Base-by-base conservation (phyloP, 257 asterid genomes). In the Solanum pinnatisectum region DNA sequence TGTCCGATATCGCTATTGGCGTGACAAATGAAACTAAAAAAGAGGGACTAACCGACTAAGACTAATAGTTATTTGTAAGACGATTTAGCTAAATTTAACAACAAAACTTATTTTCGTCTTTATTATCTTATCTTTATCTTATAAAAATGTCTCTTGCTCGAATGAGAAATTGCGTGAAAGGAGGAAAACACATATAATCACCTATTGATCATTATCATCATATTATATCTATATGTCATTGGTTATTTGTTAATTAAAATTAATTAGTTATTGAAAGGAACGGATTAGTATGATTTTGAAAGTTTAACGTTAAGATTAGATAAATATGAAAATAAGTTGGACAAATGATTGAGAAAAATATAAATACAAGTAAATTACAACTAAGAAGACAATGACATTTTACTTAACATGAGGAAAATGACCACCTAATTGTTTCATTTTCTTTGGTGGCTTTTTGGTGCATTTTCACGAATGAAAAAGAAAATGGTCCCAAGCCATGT, bases 391-490 rank as follows among this genome's bases (percentile, higher is more conserved):
- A 89, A 87, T 39, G 94, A 91, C 95, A 84, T 86, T 83, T 87
- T 89, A 91, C 93, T 91, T 59, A 90, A 90, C 93, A 68, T 46
- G 6, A 37, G 90, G 90, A 87, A 89, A 87, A 89, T 56, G 84
- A 77, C 79, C 18, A 49, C 70, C 85, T 18, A 44, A 46, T 44
- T 27, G 32, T 74, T 74, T 74, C 15, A 6, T 33, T 16, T 81
- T 81, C 85, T 18, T 46, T 81, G 85, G 70, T 81, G 42, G 6
- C 6, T 81, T 81, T 81, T 46, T 30, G 70, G 85, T 44, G 49
- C 18, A 27, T 79, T 60, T 27, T 44, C 67, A 27, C 16, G 3
- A 16, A 18, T 27, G 5, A 18, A 44, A 42, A 46, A 42, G 5
- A 36, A 44, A 15, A 79, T 79, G 40, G 67, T 46, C 85, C 67